A percentile compares a stretch with the other conserved stretches of the same genome.
Evolutionary conservation across 2,329 filamentous ascomycete species (phyloP).

Genomic region (Harringtonia lauricola): DNA sequence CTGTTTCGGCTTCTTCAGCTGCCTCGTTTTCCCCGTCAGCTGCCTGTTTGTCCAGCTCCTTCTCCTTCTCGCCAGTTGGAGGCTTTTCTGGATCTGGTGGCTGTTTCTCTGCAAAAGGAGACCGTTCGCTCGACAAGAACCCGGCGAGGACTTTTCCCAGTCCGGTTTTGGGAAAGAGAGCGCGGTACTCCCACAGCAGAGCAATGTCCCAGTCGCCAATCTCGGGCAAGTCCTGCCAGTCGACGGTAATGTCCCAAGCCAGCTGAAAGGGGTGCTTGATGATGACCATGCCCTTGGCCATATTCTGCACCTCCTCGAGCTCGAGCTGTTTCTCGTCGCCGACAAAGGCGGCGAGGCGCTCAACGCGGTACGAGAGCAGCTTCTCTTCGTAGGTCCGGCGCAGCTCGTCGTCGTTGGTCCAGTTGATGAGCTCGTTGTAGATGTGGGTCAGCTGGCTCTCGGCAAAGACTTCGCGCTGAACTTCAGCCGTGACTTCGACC

Average conservation of each 20-base stretch:
- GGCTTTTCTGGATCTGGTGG: constrained; percentile 1
- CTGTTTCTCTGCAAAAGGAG: constrained; percentile 54
- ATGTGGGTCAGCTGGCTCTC: constrained; percentile 68
- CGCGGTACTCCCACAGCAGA: constrained; percentile 69
- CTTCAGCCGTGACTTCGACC: constrained; percentile 72
- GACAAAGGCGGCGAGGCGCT: constrained; percentile 59
- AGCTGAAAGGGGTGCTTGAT: constrained; percentile 84
- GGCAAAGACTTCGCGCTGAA: constrained; percentile 72
- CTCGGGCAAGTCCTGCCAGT: constrained; percentile 74
- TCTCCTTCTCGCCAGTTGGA: constrained; percentile 10
- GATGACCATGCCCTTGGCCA: constrained; percentile 88
- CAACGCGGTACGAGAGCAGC: constrained; percentile 68
- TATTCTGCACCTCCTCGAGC: constrained; percentile 58
- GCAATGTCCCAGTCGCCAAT: constrained; percentile 68
- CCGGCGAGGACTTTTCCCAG: constrained; percentile 72
- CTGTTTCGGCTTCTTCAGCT: constrained; percentile 38
- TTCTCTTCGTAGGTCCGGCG: constrained; percentile 85
- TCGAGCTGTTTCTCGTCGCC: constrained; percentile 58
- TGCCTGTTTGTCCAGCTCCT: constrained; percentile 1
- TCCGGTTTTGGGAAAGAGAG: constrained; percentile 75
- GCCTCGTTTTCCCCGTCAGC: constrained; percentile 40
- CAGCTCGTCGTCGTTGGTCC: constrained; percentile 77
- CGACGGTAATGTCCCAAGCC: constrained; percentile 83
- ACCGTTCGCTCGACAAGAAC: constrained; percentile 73
- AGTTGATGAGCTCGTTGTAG: constrained; percentile 78